Evolutionary conservation across 83 land plant genomes (phyloP), one percentile per base, ranked within the genome.

Genomic region (Thuja plicata): DNA sequence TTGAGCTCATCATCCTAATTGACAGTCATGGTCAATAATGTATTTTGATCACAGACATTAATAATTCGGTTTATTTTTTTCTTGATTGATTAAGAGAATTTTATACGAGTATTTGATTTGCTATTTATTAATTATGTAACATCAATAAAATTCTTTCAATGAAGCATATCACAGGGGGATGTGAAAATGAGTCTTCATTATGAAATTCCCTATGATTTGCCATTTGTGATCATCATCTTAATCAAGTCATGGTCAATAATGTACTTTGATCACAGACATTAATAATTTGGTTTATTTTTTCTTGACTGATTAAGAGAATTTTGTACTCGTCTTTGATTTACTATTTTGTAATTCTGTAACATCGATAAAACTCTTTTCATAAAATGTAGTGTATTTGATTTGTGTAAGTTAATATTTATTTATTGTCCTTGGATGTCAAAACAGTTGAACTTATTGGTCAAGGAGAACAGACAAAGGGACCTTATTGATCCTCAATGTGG

Each of bases 401-500:
- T 15, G 37, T 54, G 54, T 35, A 19, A 30, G 52, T 45, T 35
- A 43, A 48, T 45, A 43, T 76, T 87, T 41, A 76, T 83, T 35
- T 38, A 9, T 46, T 88, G 45, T 15, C 48, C 66, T 87, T 55
- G 27, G 74, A n/a, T 89, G 45, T 85, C 35, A 6, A 88, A 90
- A 91, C 97, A 97, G 98, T 87, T 96, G 60, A 93, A 94, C 88
- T 90, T 92, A 45, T 88, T 97, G 88, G 90, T 89, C 4, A 90
- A 91, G 17, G 98, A 97, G 87, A 93, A 89, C 89, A 91, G 93
- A 40, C 92, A 86, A 62, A 90, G 93, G 48, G 98, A 97, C 62
- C 93, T 97, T 21, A 60, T 94, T 88, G 97, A 97, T 89, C 94
- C 90, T 60, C 52, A 87, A 0, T 97, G 97, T 81, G 98, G 94